A percentile compares a stretch with the other conserved stretches of the same genome.
These are phyloP conservation scores for Backusella tarrabulga DNA, from an alignment of 192 early-diverging fungal genomes.

Conservation along the genomic window DNA sequence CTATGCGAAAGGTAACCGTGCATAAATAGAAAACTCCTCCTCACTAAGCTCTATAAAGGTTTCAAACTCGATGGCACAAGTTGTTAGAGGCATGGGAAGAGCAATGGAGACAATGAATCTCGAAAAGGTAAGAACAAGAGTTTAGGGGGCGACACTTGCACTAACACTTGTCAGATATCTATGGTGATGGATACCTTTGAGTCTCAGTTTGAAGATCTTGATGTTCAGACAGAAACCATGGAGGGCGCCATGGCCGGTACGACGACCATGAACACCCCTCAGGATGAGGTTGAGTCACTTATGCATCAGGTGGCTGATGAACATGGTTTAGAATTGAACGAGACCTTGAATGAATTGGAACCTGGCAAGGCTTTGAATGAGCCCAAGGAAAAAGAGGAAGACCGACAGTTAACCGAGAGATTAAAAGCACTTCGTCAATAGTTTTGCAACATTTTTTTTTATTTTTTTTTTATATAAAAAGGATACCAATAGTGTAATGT, in stretches of 20 bases:
- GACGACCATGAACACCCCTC: slow-evolving; percentile 82
- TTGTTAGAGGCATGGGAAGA: slow-evolving; percentile 91
- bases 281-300: slow-evolving; percentile 85
- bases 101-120: slow-evolving; percentile 92
- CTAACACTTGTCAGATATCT: slow-evolving; percentile 59
- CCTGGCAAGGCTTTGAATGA: slow-evolving; percentile 14
- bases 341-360: slow-evolving; percentile 49
- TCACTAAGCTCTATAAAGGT: not conserved
- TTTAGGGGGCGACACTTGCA: not conserved
- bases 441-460: not conserved
- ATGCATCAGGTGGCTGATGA: slow-evolving; percentile 97
- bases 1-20: slow-evolving; percentile 70
- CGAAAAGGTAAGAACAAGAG: slow-evolving; percentile 62
- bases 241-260: slow-evolving; percentile 85
- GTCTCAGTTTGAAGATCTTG: slow-evolving; percentile 90
- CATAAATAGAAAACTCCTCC: no score
- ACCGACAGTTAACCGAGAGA: slow-evolving; percentile 38
- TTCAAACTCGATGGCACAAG: slow-evolving; percentile 70
- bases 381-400: slow-evolving; percentile 39
- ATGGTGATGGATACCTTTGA: slow-evolving; percentile 96
- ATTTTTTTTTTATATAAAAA: not conserved
- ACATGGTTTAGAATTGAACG: slow-evolving; percentile 83
- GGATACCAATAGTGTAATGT: not conserved
- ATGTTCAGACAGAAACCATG: slow-evolving; percentile 96
- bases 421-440: slow-evolving; percentile 40